These are phyloP conservation scores for Cryptosporidium viatorum DNA, from an alignment of 169 alveolate species.

Conservation along the genomic window DNA sequence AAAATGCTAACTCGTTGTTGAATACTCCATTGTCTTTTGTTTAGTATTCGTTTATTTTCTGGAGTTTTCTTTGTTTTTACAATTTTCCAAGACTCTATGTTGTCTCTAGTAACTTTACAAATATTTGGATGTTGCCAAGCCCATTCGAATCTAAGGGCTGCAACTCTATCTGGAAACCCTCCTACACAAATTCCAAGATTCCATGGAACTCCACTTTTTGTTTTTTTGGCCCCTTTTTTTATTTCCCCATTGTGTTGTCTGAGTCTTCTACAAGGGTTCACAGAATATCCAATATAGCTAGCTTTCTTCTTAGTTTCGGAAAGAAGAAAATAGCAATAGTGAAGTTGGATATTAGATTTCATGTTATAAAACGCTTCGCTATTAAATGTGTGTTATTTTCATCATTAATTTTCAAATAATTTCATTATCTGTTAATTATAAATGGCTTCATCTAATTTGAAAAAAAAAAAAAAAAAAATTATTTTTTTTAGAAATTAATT, in stretches of 20 bases:
- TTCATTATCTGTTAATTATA: not conserved
- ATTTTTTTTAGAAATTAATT: not conserved
- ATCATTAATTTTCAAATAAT: not conserved
- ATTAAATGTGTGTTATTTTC: not conserved
- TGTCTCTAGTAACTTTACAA: conserved; percentile 40
- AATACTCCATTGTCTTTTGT: conserved; percentile 64
- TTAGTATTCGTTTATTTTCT: not conserved
- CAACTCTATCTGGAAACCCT: conserved; percentile 83
- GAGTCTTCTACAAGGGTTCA: conserved; percentile 82
- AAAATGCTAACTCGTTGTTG: conserved; percentile 64
- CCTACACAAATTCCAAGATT: conserved; percentile 79
- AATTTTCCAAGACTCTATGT: conserved; percentile 46
- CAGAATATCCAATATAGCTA: conserved; percentile 83
- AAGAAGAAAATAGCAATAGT: conserved; percentile 55
- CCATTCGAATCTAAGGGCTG: conserved; percentile 85
- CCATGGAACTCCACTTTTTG: conserved; percentile 84
- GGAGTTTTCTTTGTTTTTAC: conserved; percentile 8
- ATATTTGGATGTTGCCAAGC: conserved; percentile 86
- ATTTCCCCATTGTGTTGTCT: conserved; percentile 86
- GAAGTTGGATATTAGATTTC: conserved; percentile 2
- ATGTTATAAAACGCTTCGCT: not conserved
- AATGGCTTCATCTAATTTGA: not conserved
- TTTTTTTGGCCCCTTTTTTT: conserved; percentile 83
- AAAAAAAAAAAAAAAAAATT: not conserved
- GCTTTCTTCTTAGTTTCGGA: conserved; percentile 58